A percentile compares a stretch with the other conserved stretches of the same genome.
phyloP scores from a whole-genome alignment of 306 rosid species.

The Comarum palustre region DNA sequence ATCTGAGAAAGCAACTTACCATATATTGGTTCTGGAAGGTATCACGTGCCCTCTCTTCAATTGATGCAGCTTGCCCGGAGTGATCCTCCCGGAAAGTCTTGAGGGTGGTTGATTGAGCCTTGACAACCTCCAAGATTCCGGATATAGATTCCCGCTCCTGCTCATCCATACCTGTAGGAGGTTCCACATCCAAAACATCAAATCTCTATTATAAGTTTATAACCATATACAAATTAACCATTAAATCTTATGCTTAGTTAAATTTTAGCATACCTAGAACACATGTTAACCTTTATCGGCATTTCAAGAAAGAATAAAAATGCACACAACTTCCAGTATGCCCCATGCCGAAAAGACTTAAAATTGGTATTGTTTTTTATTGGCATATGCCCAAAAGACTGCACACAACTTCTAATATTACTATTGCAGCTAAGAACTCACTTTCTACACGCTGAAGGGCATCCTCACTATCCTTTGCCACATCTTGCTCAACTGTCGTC shows the following conservation, averaged over 20 bases:
- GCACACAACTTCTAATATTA: neutral
- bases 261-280: neutral
- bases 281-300: neutral
- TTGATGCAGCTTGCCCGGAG: conserved; percentile 51
- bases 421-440: conserved; percentile 31
- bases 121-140: conserved; percentile 43
- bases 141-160: conserved; percentile 48
- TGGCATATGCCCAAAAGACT: neutral
- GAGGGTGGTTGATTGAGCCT: conserved; percentile 49
- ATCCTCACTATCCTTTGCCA: conserved; percentile 51
- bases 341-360: neutral
- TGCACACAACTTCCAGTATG: too few species aligned
- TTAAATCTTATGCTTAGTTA: neutral
- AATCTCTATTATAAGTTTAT: neutral
- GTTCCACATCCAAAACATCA: conserved; percentile 5
- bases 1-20: conserved; percentile 39
- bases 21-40: conserved; percentile 57
- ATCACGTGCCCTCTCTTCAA: conserved; percentile 53
- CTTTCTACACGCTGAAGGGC: conserved; percentile 53
- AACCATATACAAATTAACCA: neutral
- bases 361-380: neutral
- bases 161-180: conserved; percentile 46
- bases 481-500: conserved; percentile 59
- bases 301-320: neutral
- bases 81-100: conserved; percentile 61